Conservation (phyloP, 2,329 filamentous ascomycete genomes). For the Aureobasidium sp. region DNA sequence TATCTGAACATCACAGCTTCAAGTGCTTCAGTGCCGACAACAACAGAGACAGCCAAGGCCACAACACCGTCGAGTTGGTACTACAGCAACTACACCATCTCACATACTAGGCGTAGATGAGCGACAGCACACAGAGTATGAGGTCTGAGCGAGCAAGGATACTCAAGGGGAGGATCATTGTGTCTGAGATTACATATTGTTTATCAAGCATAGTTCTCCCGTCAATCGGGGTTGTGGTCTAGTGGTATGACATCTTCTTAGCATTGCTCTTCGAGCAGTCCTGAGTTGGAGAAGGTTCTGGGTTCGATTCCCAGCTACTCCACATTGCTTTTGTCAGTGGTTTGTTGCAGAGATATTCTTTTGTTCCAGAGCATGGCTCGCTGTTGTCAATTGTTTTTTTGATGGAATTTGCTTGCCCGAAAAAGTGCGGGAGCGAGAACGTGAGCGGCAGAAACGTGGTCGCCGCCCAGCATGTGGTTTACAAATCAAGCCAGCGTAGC, state of each 20-base stretch:
- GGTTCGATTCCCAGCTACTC: conserved; percentile 16
- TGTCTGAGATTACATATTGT: not conserved
- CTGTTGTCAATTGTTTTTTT: not conserved
- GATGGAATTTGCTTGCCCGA: not conserved
- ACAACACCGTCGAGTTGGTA: not conserved
- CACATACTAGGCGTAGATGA: not conserved
- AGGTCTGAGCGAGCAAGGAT: not conserved
- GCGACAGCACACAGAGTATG: not conserved
- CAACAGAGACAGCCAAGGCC: not conserved
- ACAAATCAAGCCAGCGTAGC: not conserved
- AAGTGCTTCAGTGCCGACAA: not conserved
- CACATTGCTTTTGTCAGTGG: not conserved
- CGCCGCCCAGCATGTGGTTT: not conserved
- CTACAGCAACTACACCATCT: not conserved
- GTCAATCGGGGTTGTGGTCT: conserved; percentile 15
- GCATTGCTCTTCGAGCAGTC: conserved; percentile 3
- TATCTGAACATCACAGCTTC: conserved; percentile 5
- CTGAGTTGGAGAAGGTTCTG: conserved; percentile 16
- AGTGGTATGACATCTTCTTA: conserved; percentile 17
- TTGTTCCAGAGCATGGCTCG: not conserved
- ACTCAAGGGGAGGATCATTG: no score
- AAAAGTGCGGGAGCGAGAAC: not conserved
- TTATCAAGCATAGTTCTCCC: not conserved
- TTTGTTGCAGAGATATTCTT: not conserved
- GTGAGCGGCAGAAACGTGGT: not conserved